These are phyloP conservation scores for Salvia sclarea DNA, from an alignment of 305 asterid species.

Conservation along the genomic window DNA sequence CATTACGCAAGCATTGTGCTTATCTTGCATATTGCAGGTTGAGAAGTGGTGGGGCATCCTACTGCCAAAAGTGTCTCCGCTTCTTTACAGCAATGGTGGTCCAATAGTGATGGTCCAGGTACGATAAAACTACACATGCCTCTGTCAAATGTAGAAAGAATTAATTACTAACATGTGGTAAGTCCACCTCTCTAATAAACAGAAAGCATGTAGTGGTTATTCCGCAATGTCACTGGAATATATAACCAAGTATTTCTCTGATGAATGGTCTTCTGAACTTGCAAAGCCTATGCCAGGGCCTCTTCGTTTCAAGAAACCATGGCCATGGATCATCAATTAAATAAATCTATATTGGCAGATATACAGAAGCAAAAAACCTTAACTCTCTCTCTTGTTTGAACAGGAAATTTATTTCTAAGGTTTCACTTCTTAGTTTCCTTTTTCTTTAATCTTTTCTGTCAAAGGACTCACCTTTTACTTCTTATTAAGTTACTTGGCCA, in stretches of 20 bases:
- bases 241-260: not conserved
- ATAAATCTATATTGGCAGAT: not conserved
- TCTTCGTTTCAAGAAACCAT: conserved; percentile 4
- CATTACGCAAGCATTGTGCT: too few relatives aligned
- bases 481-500: not conserved
- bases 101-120: conserved; percentile 93
- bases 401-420: not conserved
- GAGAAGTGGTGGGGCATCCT: conserved; percentile 85
- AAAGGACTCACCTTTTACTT: not conserved
- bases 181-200: too few relatives aligned
- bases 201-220: conserved; percentile 9
- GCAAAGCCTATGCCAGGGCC: not conserved
- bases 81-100: conserved; percentile 80
- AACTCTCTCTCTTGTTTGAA: not conserved
- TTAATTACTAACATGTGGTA: too few relatives aligned
- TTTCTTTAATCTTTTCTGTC: not conserved
- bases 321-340: not conserved
- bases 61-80: conserved; percentile 73
- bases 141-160: conserved; percentile 12
- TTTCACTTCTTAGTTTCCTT: not conserved
- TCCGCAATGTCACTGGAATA: not conserved
- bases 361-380: not conserved
- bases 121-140: conserved; percentile 22
- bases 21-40: conserved; percentile 58
- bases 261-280: not conserved